Evolutionary conservation across 1,139 yeast genomes (phyloP).

Genomic region (Diutina catenulata): DNA sequence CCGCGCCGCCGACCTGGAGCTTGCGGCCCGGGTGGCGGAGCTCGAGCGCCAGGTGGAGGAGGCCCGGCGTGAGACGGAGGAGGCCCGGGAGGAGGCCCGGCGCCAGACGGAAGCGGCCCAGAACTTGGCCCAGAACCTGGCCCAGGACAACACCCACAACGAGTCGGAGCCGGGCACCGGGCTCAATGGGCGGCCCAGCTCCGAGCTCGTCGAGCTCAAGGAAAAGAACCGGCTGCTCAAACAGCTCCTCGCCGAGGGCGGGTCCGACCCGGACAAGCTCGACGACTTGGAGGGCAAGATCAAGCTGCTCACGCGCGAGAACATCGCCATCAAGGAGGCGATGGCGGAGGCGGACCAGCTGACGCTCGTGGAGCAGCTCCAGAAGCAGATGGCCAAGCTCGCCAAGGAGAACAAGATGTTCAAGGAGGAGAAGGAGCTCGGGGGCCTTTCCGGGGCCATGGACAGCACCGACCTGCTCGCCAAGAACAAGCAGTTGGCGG

Average conservation of each 20-base stretch:
- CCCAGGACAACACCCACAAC: too few relatives aligned
- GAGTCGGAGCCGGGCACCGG: too few relatives aligned
- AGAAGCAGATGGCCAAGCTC: slow-evolving; percentile 3
- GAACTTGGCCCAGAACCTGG: too few relatives aligned
- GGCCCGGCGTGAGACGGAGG: too few relatives aligned
- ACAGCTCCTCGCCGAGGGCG: background rate
- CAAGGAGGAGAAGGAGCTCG: slow-evolving; percentile 1
- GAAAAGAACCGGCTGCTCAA: background rate
- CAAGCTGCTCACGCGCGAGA: slow-evolving; percentile 4
- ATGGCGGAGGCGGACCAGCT: slow-evolving; percentile 5
- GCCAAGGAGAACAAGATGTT: slow-evolving; percentile 4
- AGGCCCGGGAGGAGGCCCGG: too few relatives aligned
- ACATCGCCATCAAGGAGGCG: slow-evolving; percentile 4
- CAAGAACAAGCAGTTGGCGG: slow-evolving; percentile 32
- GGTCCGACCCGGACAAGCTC: background rate
- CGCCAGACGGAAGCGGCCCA: too few relatives aligned
- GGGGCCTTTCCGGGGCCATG: background rate
- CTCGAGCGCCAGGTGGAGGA: too few relatives aligned
- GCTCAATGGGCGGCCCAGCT: too few relatives aligned
- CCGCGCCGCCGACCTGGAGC: too few relatives aligned
- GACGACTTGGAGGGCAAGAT: background rate
- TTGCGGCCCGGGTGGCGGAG: too few relatives aligned
- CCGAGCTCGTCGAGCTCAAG: too few relatives aligned
- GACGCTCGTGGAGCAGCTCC: slow-evolving; percentile 3
- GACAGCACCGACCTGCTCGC: slow-evolving; percentile 11